A percentile compares a stretch with the other conserved stretches of the same genome.
Conservation (phyloP, 495 filamentous ascomycete species). For the Penicillium silybi region DNA sequence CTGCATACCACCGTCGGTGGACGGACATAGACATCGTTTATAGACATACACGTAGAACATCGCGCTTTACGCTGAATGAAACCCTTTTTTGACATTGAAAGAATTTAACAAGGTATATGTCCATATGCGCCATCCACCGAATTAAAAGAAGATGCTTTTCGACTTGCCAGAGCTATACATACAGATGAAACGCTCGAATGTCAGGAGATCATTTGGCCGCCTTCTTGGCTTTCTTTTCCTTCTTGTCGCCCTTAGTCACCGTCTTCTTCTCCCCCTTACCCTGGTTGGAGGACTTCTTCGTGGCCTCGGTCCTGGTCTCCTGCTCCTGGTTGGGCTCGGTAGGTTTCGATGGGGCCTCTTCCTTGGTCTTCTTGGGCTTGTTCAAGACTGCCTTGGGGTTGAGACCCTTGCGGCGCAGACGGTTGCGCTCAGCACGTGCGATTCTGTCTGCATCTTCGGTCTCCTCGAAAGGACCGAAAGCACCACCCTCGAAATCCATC, state of each 20-base stretch:
- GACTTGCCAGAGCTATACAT: constrained; percentile 25
- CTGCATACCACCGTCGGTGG: constrained; percentile 8
- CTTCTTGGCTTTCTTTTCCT: constrained; percentile 31
- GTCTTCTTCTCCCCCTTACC: constrained; percentile 17
- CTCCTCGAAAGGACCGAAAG: constrained; percentile 65
- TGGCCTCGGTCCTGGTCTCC: constrained; percentile 6
- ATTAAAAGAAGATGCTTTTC: constrained; percentile 31
- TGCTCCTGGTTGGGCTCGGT: constrained; percentile 6
- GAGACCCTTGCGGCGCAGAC: constrained; percentile 60
- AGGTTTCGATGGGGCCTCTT: constrained; percentile 9
- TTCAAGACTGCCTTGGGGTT: constrained; percentile 57
- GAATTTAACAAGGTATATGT: constrained; percentile 20
- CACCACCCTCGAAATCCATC: constrained; percentile 35
- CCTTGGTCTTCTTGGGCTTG: constrained; percentile 36
- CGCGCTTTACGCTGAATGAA: background rate
- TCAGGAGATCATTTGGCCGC: constrained; percentile 30
- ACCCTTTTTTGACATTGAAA: constrained; percentile 9
- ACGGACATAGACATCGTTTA: constrained; percentile 6
- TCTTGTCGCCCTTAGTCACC: constrained; percentile 6
- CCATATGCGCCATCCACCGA: constrained; percentile 31
- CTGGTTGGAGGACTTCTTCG: constrained; percentile 14
- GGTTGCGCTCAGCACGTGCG: constrained; percentile 53
- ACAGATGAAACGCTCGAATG: constrained; percentile 21
- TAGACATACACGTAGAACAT: constrained; percentile 1
- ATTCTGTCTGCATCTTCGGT: constrained; percentile 59